Percentiles rank a stretch among this genome's conserved stretches.
Evolutionary conservation across 1,139 yeast species (phyloP).

Genomic region (Candida glucosophila): DNA sequence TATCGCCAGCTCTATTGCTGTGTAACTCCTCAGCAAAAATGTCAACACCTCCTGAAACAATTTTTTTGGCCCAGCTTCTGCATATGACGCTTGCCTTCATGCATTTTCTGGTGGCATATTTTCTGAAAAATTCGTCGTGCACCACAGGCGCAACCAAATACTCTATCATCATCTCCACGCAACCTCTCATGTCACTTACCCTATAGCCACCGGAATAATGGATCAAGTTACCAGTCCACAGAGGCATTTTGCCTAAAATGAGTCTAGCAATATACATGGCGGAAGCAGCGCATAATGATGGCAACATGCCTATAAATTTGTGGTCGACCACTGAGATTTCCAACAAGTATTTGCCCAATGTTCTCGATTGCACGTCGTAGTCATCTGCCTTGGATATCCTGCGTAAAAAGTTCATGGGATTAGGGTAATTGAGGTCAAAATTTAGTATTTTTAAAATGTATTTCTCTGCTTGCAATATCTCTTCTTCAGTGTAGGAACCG

Average conservation of each 20-base stretch:
- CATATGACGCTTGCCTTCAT: conserved; percentile 87
- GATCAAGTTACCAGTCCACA: conserved; percentile 76
- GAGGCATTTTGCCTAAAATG: conserved; percentile 61
- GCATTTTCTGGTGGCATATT: conserved; percentile 84
- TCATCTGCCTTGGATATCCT: conserved; percentile 93
- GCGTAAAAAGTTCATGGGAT: conserved; percentile 89
- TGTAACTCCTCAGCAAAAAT: conserved; percentile 11
- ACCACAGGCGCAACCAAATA: conserved; percentile 77
- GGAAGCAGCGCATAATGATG: conserved; percentile 83
- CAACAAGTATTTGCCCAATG: conserved; percentile 80
- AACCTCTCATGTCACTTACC: conserved; percentile 60
- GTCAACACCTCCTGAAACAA: conserved; percentile 28
- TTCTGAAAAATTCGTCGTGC: conserved; percentile 90
- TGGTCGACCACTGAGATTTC: conserved; percentile 80
- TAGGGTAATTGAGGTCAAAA: conserved; percentile 81
- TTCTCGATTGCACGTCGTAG: conserved; percentile 86
- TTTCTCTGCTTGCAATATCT: conserved; percentile 81
- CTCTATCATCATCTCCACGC: conserved; percentile 66
- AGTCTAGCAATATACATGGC: conserved; percentile 84
- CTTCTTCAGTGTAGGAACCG: conserved; percentile 76
- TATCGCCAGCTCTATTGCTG: conserved; percentile 5
- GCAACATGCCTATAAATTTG: conserved; percentile 68
- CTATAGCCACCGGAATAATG: conserved; percentile 93
- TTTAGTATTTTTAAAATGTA: conserved; percentile 67
- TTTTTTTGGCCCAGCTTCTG: conserved; percentile 82